Conservation (phyloP, 768 basidiomycete genomes). For the Hericium erinaceus region DNA sequence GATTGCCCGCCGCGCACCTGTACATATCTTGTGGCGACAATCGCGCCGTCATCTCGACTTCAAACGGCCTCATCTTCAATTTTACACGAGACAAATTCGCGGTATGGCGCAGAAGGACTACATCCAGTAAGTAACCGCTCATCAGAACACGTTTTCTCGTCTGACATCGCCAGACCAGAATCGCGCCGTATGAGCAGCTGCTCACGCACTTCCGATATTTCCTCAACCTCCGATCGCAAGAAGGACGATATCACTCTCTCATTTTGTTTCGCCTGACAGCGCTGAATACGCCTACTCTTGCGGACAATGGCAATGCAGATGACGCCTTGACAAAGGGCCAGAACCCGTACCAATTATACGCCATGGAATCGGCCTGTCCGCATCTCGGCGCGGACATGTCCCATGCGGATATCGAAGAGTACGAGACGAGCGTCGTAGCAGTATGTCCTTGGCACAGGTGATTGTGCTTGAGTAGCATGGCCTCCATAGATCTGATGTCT, state of each 20-base stretch:
- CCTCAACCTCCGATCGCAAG: slow-evolving; percentile 13
- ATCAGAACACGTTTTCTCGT: neutral
- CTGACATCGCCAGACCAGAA: neutral
- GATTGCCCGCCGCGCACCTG: neutral
- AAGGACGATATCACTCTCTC: slow-evolving; percentile 19
- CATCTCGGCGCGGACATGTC: slow-evolving; percentile 76
- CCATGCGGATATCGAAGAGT: slow-evolving; percentile 71
- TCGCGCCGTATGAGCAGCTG: slow-evolving; percentile 1
- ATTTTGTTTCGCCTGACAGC: slow-evolving; percentile 19
- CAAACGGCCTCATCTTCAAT: neutral
- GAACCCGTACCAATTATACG: slow-evolving; percentile 41
- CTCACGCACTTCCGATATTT: slow-evolving; percentile 1
- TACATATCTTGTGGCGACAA: neutral
- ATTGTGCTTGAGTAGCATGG: slow-evolving; percentile 4
- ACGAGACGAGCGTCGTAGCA: slow-evolving; percentile 46
- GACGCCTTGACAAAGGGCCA: neutral
- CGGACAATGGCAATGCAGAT: neutral
- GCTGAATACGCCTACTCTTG: neutral
- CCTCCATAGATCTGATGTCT: neutral
- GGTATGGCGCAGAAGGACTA: neutral
- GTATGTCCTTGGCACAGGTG: slow-evolving; percentile 75
- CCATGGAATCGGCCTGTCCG: slow-evolving; percentile 75
- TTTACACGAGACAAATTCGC: neutral
- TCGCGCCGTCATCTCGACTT: neutral
- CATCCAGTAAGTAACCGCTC: neutral